These are phyloP conservation scores for Cryptococcus sp. DNA, from an alignment of 1,284 basidiomycete species.

Conservation along the genomic window DNA sequence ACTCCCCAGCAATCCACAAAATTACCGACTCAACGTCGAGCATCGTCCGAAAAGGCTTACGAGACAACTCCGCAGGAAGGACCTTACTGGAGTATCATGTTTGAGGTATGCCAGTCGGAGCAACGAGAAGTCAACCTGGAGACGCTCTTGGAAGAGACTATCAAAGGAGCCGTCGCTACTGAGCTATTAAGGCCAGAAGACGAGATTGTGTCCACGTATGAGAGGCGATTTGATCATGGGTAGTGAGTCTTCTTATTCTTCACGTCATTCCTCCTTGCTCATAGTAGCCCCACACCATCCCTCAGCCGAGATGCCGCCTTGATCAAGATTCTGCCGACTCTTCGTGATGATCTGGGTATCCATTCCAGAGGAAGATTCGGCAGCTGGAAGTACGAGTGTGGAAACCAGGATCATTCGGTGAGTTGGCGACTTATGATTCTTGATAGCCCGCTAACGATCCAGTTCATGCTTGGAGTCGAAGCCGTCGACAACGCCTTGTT, in stretches of 20 bases:
- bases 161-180: slow-evolving; percentile 53
- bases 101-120: slow-evolving; percentile 54
- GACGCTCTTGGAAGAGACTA: slow-evolving; percentile 51
- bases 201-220: slow-evolving; percentile 54
- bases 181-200: slow-evolving; percentile 50
- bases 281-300: slow-evolving; percentile 50
- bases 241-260: slow-evolving; percentile 33
- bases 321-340: slow-evolving; percentile 48
- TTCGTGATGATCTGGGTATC: slow-evolving; percentile 48
- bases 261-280: no score
- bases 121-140: slow-evolving; percentile 52
- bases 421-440: slow-evolving; percentile 9
- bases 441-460: neutral
- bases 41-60: slow-evolving; percentile 47
- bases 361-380: slow-evolving; percentile 54
- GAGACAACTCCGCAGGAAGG: slow-evolving; percentile 47
- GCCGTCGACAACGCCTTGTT: slow-evolving; percentile 52
- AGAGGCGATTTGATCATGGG: slow-evolving; percentile 51
- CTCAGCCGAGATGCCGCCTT: slow-evolving; percentile 51
- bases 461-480: slow-evolving; percentile 54
- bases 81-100: slow-evolving; percentile 53
- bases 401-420: slow-evolving; percentile 53
- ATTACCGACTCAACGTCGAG: slow-evolving; percentile 51
- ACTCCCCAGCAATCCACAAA: slow-evolving; percentile 46
- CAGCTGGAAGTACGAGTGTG: slow-evolving; percentile 55